Conservation (phyloP, 768 basidiomycete genomes). For the Pulveroboletus sp. region DNA sequence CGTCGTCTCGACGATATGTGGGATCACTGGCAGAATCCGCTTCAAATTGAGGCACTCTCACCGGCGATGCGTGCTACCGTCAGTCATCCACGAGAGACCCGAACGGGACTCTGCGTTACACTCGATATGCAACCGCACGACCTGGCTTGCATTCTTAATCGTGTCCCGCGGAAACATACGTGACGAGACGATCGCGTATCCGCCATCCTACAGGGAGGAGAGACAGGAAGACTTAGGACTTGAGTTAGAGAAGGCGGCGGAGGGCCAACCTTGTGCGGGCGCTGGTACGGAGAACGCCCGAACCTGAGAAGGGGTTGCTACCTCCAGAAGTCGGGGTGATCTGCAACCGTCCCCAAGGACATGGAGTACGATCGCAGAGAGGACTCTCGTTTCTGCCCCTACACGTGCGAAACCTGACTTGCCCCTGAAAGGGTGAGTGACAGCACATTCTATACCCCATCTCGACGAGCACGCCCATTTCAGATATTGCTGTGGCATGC, state of each 20-base stretch:
- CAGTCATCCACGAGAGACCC: not conserved
- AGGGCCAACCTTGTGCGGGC: conserved; percentile 42
- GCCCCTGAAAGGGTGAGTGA: no score
- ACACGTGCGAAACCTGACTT: not conserved
- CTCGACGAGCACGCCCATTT: not conserved
- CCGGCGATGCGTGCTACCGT: conserved; percentile 33
- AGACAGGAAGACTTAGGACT: conserved; percentile 40
- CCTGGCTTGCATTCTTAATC: conserved; percentile 18
- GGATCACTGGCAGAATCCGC: conserved; percentile 42
- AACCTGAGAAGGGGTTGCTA: not conserved
- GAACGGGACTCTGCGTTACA: no score
- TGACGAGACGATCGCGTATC: no score
- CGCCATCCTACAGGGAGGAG: no score
- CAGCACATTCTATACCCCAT: not conserved
- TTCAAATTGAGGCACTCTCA: conserved; percentile 36
- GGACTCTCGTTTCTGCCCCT: not conserved
- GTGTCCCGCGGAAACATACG: conserved; percentile 33
- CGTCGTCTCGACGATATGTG: conserved; percentile 28
- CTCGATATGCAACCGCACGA: conserved; percentile 16
- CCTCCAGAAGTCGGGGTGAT: not conserved
- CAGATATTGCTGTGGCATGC: not conserved
- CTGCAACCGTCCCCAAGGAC: not conserved
- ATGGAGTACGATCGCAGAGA: not conserved
- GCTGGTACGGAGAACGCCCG: conserved; percentile 36
- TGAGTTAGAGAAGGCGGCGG: conserved; percentile 28